Base-by-base conservation (phyloP, 2,329 filamentous ascomycete genomes). In the Colletotrichum ledebouriae region DNA sequence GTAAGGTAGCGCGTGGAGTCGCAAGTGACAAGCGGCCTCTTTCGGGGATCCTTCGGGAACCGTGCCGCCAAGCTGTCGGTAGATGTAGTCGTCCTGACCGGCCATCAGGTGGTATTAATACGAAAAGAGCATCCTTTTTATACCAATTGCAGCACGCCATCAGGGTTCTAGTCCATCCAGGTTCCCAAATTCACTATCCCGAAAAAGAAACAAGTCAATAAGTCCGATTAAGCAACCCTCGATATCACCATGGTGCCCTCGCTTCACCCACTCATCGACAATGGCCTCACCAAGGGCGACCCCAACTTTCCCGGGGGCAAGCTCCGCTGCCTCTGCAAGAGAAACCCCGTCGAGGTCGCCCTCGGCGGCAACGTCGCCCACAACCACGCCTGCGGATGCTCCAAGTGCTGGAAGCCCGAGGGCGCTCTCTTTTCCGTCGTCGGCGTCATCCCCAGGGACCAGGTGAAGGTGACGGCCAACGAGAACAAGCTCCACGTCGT, bases 331-430 rank as follows among this genome's bases (percentile, higher is more conserved):
- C 84, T 85, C 73, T 92, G 89, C 81, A 63, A 78, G 11, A 79
- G 73, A 70, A 76, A 84, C 76, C 85, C 84, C 29, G 86, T 92
- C 67, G 84, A 88, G 73, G 83, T 92, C 22, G 84, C 83, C 0
- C 82, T 92, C 44, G 76, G 73, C 66, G 80, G 85, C 75, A 87
- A 91, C 73, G 86, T 92, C 63, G 80, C 83, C 2, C 89, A 91
- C 82, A 91, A 92, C 82, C 90, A 92, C 79, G 89, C 87, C 63
- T 92, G 90, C 78, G 89, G 89, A 70, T 92, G 90, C 80, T 90
- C 88, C 62, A 90, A 91, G 77, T 92, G 90, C 85, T 92, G 89
- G 89, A 92, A 91, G 78, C 90, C 90, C 5, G 66, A 78, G 2
- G 87, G 87, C 34, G 83, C 88, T 0, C 84, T 92, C 69, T 92